Percentiles rank a stretch among this genome's conserved stretches.
Conservation (phyloP, 345 rosid genomes). For the Ceriops zippeliana region DNA sequence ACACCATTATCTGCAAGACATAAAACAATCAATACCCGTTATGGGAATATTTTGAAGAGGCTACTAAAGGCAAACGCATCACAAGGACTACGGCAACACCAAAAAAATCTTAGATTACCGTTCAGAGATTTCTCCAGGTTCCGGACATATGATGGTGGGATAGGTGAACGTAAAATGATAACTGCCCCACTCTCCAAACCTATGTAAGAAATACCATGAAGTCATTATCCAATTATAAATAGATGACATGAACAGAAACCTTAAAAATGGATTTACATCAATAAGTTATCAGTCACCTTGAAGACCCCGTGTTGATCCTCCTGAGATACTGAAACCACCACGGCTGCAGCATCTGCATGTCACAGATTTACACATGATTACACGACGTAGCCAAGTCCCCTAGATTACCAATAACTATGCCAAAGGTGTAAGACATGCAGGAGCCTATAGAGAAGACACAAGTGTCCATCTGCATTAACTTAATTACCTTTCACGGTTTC, state of each 20-base stretch:
- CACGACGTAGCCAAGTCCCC: too few relatives aligned
- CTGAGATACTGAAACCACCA: slow-evolving; percentile 60
- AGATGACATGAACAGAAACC: too few relatives aligned
- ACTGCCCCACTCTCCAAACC: slow-evolving; percentile 54
- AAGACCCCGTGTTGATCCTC: slow-evolving; percentile 51
- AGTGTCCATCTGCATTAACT: too few relatives aligned
- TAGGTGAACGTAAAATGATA: slow-evolving; percentile 53
- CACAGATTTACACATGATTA: too few relatives aligned
- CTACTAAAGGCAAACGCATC: background rate
- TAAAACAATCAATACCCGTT: slow-evolving; percentile 1
- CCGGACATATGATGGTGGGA: slow-evolving; percentile 42
- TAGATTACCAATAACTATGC: too few relatives aligned
- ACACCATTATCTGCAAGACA: slow-evolving; percentile 50
- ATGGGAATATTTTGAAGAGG: background rate
- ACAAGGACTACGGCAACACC: background rate
- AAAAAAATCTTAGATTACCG: slow-evolving; percentile 2
- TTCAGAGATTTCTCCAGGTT: slow-evolving; percentile 53
- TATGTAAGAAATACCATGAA: slow-evolving; percentile 16
- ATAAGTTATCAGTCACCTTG: slow-evolving; percentile 40
- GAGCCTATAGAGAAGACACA: too few relatives aligned
- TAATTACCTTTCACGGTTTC: too few relatives aligned
- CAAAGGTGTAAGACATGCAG: too few relatives aligned
- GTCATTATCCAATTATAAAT: background rate
- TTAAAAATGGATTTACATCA: background rate
- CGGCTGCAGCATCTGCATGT: slow-evolving; percentile 60